phyloP scores from a whole-genome alignment of 202 grass and related monocot species.

The Schoenoplectus triqueter region DNA sequence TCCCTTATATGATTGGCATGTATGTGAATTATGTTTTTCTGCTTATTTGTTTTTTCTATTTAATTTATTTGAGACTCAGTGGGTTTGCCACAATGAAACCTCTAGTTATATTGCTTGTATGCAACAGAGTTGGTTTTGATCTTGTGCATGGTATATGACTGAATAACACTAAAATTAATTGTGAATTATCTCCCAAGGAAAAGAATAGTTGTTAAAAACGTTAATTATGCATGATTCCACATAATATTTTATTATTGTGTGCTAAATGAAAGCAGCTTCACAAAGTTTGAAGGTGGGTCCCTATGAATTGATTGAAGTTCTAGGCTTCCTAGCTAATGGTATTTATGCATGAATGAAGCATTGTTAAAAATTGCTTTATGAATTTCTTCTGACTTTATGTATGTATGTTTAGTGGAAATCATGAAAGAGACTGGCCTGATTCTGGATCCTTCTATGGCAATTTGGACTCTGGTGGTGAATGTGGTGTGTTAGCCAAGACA shows the following conservation, averaged over 20 bases:
- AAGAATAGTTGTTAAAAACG: constrained; percentile 11
- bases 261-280: not conserved
- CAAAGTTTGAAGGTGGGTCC: not conserved
- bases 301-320: not conserved
- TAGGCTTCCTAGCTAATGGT: not conserved
- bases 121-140: not conserved
- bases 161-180: not conserved
- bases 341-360: not conserved
- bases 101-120: not conserved
- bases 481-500: constrained; percentile 76
- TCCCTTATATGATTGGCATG: constrained; percentile 94
- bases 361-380: not conserved
- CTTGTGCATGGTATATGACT: not conserved
- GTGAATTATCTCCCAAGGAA: constrained; percentile 21
- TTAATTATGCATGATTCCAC: not conserved
- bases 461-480: constrained; percentile 84
- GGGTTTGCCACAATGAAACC: not conserved
- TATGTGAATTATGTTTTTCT: constrained; percentile 35
- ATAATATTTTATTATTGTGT: not conserved
- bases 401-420: constrained; percentile 68
- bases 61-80: not conserved
- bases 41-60: not conserved
- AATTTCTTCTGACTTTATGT: not conserved
- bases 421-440: constrained; percentile 89
- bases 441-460: constrained; percentile 84